These are phyloP conservation scores for Magnaporthiopsis incrustans DNA, from an alignment of 2,329 filamentous ascomycete genomes.

Conservation along the genomic window DNA sequence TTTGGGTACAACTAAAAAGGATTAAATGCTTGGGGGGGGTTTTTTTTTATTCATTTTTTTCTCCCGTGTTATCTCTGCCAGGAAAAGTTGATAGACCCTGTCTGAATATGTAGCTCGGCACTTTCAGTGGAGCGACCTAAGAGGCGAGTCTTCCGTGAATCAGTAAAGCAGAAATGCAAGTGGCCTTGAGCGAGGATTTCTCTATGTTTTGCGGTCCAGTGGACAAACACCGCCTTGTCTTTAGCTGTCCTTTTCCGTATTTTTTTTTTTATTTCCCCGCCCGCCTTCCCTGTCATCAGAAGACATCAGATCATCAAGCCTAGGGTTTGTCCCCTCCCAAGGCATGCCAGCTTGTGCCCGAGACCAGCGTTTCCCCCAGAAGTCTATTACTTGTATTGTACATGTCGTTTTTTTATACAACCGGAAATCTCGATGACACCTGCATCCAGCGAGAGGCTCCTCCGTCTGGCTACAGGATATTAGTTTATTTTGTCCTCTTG, in stretches of 20 bases:
- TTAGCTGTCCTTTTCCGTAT: neutral
- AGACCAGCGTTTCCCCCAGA: neutral
- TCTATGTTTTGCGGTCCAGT: neutral
- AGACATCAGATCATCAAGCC: neutral
- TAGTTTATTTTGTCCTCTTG: slow-evolving; percentile 44
- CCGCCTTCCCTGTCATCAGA: neutral
- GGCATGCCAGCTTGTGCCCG: neutral
- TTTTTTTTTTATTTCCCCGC: neutral
- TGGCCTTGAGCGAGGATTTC: neutral
- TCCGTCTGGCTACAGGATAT: neutral
- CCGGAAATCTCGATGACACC: neutral
- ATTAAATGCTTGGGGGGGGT: neutral
- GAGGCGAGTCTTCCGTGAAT: neutral
- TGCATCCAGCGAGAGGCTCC: neutral
- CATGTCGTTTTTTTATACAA: slow-evolving; percentile 1
- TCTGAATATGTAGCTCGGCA: neutral
- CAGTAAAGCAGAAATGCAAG: neutral
- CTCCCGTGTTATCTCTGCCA: neutral
- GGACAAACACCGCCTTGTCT: neutral
- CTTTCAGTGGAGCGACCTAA: neutral
- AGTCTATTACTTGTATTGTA: slow-evolving; percentile 4
- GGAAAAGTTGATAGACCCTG: neutral
- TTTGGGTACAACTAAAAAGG: neutral
- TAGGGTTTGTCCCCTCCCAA: neutral
- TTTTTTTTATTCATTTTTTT: neutral